Evolutionary conservation across 306 rosid species (phyloP).

Genomic region (Acacia melanoxylon): DNA sequence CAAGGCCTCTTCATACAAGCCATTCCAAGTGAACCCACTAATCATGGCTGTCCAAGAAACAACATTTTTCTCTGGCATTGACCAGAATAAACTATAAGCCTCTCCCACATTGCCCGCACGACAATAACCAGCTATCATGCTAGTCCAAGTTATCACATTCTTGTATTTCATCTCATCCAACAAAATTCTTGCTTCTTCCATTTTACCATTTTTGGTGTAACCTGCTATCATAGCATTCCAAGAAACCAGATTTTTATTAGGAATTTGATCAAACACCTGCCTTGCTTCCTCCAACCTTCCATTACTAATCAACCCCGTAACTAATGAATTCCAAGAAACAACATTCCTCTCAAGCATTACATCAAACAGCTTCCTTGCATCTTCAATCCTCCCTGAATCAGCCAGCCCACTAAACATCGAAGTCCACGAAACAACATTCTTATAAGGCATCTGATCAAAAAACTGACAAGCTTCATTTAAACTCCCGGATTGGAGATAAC

Average conservation of each 20-base stretch:
- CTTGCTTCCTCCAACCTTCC: constrained; percentile 65
- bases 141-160: constrained; percentile 79
- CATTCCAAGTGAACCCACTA: constrained; percentile 69
- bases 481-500: constrained; percentile 56
- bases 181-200: constrained; percentile 64
- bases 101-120: constrained; percentile 55
- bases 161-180: constrained; percentile 57
- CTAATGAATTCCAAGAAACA: constrained; percentile 70
- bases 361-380: constrained; percentile 56
- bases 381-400: constrained; percentile 46
- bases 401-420: constrained; percentile 56
- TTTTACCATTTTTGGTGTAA: constrained; percentile 48
- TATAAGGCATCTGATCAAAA: constrained; percentile 57
- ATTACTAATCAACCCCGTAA: constrained; percentile 54
- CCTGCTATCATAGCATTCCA: constrained; percentile 72
- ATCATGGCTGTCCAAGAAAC: constrained; percentile 89
- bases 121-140: constrained; percentile 73
- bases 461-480: constrained; percentile 46
- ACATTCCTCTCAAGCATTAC: constrained; percentile 74
- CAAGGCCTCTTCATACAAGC: constrained; percentile 54
- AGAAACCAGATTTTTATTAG: constrained; percentile 51
- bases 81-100: constrained; percentile 51
- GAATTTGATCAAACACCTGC: constrained; percentile 45
- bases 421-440: constrained; percentile 83
- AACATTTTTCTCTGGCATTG: constrained; percentile 66